Percentiles rank a stretch among this genome's conserved stretches.
These are phyloP conservation scores for Bromus sterilis DNA, from an alignment of 176 grass and related monocot species.

Conservation along the genomic window DNA sequence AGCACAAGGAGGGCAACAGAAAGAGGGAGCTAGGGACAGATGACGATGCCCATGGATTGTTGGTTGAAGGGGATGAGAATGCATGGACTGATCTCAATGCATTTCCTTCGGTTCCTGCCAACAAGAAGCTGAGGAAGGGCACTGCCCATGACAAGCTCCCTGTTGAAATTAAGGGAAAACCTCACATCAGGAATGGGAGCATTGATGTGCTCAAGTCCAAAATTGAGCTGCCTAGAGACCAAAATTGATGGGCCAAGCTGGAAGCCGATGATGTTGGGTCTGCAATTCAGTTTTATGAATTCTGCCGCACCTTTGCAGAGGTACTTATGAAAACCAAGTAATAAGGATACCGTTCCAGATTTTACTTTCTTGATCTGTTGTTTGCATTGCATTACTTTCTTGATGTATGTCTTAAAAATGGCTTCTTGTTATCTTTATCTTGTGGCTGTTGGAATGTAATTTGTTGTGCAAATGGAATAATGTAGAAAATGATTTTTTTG, in stretches of 20 bases:
- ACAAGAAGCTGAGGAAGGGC: too few species aligned
- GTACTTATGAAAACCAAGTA: slow-evolving; percentile 34
- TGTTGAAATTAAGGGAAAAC: too few species aligned
- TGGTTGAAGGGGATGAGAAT: slow-evolving; percentile 36
- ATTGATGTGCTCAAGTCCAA: background rate
- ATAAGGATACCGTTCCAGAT: background rate
- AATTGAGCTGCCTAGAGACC: slow-evolving; percentile 37
- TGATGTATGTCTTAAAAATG: background rate
- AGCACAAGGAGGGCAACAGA: slow-evolving; percentile 1
- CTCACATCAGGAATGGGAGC: too few species aligned
- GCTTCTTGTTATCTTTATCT: background rate
- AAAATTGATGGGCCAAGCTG: slow-evolving; percentile 41
- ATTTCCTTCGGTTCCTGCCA: slow-evolving; percentile 10
- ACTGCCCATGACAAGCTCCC: too few species aligned
- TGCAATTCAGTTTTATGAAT: slow-evolving; percentile 72
- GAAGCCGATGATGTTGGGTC: slow-evolving; percentile 40
- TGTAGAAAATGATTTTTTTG: background rate
- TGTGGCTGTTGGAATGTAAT: background rate
- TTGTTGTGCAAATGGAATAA: slow-evolving; percentile 4
- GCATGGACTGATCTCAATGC: slow-evolving; percentile 23
- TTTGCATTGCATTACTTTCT: too few species aligned
- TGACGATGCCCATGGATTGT: background rate
- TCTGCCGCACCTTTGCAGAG: slow-evolving; percentile 72
- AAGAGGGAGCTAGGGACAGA: slow-evolving; percentile 8
- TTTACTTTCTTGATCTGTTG: too few species aligned